Percentiles rank a stretch among this genome's conserved stretches.
Conservation (phyloP, 192 early-diverging fungal genomes). For the Coemansia sp. region DNA sequence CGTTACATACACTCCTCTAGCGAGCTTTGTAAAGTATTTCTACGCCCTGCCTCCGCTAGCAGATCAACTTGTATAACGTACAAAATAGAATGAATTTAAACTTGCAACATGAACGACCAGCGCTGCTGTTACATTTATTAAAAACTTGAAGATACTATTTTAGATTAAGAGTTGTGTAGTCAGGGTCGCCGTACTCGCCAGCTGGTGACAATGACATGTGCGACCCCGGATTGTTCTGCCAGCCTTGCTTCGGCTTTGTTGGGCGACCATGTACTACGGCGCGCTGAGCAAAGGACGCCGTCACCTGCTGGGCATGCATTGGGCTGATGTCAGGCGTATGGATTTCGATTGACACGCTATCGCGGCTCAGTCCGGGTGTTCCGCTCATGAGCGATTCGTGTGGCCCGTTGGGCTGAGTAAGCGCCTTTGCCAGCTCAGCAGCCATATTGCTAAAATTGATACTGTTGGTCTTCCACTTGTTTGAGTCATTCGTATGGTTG, state of each 20-base stretch:
- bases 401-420: slow-evolving; percentile 22
- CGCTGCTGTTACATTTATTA: neutral
- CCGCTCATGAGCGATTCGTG: slow-evolving; percentile 6
- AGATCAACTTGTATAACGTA: slow-evolving; percentile 12
- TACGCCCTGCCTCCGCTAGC: slow-evolving; percentile 36
- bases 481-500: neutral
- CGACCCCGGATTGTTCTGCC: slow-evolving; percentile 1
- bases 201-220: neutral
- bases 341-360: slow-evolving; percentile 11
- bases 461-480: slow-evolving; percentile 30
- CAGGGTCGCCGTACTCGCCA: slow-evolving; percentile 2
- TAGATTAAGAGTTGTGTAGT: slow-evolving; percentile 2
- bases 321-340: slow-evolving; percentile 23
- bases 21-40: slow-evolving; percentile 44
- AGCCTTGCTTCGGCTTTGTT: neutral
- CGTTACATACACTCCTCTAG: slow-evolving; percentile 34
- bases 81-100: neutral
- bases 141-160: neutral
- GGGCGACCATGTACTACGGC: slow-evolving; percentile 21
- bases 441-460: slow-evolving; percentile 41
- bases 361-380: neutral
- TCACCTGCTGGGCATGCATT: slow-evolving; percentile 24
- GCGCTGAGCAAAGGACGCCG: slow-evolving; percentile 21
- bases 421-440: slow-evolving; percentile 38
- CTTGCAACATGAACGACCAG: neutral